Evolutionary conservation across 345 rosid species (phyloP), one percentile per base, ranked within the genome.

Genomic region (Atalantia buxifolia): DNA sequence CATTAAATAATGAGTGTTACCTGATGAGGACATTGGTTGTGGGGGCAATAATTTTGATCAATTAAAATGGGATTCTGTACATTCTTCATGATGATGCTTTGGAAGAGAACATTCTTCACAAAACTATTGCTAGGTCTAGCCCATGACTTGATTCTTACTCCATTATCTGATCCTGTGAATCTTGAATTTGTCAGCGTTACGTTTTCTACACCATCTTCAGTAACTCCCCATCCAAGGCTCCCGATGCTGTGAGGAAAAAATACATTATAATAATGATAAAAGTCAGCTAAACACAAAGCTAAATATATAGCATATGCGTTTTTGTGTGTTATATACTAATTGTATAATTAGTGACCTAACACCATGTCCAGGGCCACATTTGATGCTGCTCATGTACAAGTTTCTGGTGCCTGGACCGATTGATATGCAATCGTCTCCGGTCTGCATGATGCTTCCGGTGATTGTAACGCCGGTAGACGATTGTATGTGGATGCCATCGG

Each of bases 281-380:
- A 24, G 21, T 63, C 25, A 8, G 7, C 53, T 27, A 25, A 25
- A 61, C 66, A 27, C 19, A 61, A 13, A 45, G 18, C 16, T 13
- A 45, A 3, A 12, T 45, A n/a, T n/a, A 42, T 42, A 42, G 48
- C 48, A 10, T 42, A 42, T 42, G 48, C 48, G 10, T 10, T 42
- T 42, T 42, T 42, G 48, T 42, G 16, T 42, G 48, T 9, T 42
- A 42, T 42, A 10, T 42, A 42, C 10, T 42, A 42, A 10, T 42
- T 42, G 21, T 68, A 22, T 67, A 5, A 10, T 3, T 45, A 27
- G 10, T 6, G 73, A 86, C 89, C 91, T 89, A 31, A 89, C 71
- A 9, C 92, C 92, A 59, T 89, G 92, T 18, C 92, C 90, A 5
- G 87, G 92, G 50, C 89, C 89, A 45, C 92, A 89, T 10, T 75